Evolutionary conservation across 2,329 filamentous ascomycete genomes (phyloP), one percentile per base, ranked within the genome.

Genomic region (Plectosphaerella sp.): DNA sequence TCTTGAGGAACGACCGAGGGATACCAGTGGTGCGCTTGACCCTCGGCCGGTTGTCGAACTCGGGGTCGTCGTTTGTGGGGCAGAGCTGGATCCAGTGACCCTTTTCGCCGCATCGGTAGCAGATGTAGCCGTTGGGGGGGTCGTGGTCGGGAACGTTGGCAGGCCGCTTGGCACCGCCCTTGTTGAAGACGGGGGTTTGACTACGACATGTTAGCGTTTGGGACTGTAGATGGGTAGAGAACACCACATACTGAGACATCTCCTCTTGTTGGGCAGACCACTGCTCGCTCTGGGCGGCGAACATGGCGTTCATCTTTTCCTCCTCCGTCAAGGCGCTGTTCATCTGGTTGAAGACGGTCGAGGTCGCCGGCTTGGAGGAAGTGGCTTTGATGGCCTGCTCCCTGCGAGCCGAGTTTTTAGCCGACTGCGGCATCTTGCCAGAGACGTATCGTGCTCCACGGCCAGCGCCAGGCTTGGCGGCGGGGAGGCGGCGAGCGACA

Each of bases 41-140:
- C 55, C 93, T 86, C 48, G 92, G 91, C 50, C 91, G 88, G 60
- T 92, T 92, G 72, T 99, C 94, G 69, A 92, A 97, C 55, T 91
- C 92, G 3, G 94, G 93, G 60, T 99, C 92, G 67, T 96, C 91
- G 68, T 99, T 99, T n/a, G 93, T 99, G 7, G 94, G 94, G 65
- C 94, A 99, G 49, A 90, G 83, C 72, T 97, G 93, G 57, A 99
- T 99, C 93, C 93, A 99, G 69, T 99, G 94, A n/a, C 92, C 94
- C 73, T 97, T 97, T 69, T 97, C 88, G 56, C 91, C 89, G 71
- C 94, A 99, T 48, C 94, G 87, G 67, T 97, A 96, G 73, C 94
- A 99, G 56, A 97, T 87, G 69, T 99, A 99, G 50, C 92, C 92
- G 50, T 89, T 88, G 1, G 94, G 94, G 3, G 94, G 92, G 45